Evolutionary conservation across 768 basidiomycete genomes (phyloP).

Genomic region (Mrakia hoshinonis): DNA sequence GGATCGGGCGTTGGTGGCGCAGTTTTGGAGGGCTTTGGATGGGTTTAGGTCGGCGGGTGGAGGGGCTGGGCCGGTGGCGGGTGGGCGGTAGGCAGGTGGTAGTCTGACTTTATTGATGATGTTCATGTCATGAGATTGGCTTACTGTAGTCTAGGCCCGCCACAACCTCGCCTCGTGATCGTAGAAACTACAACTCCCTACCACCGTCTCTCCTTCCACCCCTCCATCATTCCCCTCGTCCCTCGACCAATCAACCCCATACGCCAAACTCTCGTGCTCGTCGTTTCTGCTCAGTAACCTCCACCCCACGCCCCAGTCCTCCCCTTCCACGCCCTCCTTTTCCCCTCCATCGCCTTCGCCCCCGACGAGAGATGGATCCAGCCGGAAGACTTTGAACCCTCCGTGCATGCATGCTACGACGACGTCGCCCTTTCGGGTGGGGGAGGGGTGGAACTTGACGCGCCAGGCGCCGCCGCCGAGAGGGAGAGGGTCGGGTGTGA

Average conservation of each 20-base stretch:
- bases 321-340: constrained; percentile 13
- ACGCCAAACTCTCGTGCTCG: constrained; percentile 71
- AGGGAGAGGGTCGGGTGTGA: constrained; percentile 48
- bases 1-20: constrained; percentile 87
- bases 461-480: constrained; percentile 93
- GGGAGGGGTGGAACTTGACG: constrained; percentile 84
- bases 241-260: constrained; percentile 84
- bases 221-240: background rate
- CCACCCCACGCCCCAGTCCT: constrained; percentile 32
- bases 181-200: constrained; percentile 92
- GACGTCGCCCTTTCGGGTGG: constrained; percentile 58
- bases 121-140: background rate
- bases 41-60: constrained; percentile 15
- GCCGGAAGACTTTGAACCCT: constrained; percentile 74
- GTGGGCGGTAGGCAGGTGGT: background rate
- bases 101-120: background rate
- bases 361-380: constrained; percentile 37
- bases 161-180: constrained; percentile 77
- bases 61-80: background rate
- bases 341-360: constrained; percentile 19
- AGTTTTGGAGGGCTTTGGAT: constrained; percentile 90
- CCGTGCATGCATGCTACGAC: constrained; percentile 97
- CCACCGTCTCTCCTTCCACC: constrained; percentile 43
- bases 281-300: constrained; percentile 54
- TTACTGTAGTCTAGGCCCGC: no score